These are phyloP conservation scores for Calophaca sinica DNA, from an alignment of 306 rosid genomes.

Conservation along the genomic window DNA sequence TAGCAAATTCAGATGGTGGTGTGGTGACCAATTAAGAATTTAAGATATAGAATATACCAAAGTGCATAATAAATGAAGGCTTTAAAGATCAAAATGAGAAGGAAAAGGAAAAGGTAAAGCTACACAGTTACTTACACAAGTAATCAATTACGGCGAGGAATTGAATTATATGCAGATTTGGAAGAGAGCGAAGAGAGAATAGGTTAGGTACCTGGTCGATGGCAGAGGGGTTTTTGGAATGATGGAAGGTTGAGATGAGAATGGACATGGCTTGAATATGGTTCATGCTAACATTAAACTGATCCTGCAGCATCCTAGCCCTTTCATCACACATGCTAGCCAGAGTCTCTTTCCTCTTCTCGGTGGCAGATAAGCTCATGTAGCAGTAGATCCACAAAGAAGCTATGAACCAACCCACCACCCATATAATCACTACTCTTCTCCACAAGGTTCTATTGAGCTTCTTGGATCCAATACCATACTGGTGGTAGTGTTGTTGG, in stretches of 20 bases:
- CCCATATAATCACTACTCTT: constrained; percentile 70
- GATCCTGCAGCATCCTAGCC: constrained; percentile 97
- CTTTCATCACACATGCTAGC: constrained; percentile 98
- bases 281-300: constrained; percentile 96
- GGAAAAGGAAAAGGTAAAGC: no score
- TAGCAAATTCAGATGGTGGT: background rate
- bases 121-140: no score
- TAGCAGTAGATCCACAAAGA: constrained; percentile 68
- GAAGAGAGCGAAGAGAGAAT: background rate
- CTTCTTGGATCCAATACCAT: constrained; percentile 63
- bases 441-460: constrained; percentile 63
- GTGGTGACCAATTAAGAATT: no score
- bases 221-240: constrained; percentile 85
- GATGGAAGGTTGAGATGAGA: constrained; percentile 92
- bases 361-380: constrained; percentile 74
- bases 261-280: constrained; percentile 99
- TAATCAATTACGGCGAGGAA: no score
- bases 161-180: constrained; percentile 32
- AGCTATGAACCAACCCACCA: constrained; percentile 62
- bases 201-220: constrained; percentile 80
- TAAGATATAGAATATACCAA: no score
- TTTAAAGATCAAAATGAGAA: no score
- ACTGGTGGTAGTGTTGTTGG: constrained; percentile 63
- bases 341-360: constrained; percentile 89
- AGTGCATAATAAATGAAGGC: no score